Percentiles rank a stretch among this genome's conserved stretches.
Conservation (phyloP, 495 filamentous ascomycete genomes). For the Tuber calosporum region DNA sequence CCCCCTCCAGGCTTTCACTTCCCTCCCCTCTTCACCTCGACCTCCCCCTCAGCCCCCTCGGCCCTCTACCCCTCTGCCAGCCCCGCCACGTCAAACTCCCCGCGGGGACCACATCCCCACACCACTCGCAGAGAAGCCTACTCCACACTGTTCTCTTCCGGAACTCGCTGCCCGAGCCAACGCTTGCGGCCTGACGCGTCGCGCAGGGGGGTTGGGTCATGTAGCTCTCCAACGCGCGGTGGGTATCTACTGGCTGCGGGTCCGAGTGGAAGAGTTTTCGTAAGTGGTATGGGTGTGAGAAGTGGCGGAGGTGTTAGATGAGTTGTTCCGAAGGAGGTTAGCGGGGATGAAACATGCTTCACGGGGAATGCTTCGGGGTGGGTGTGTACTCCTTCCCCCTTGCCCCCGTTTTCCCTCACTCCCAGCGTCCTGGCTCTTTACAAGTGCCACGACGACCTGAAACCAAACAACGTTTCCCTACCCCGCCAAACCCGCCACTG, state of each 20-base stretch:
- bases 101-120: background rate
- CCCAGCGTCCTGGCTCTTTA: background rate
- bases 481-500: conserved; percentile 8
- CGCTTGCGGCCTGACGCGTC: conserved; percentile 6
- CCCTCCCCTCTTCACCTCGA: background rate
- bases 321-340: conserved; percentile 11
- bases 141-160: background rate
- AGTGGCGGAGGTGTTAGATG: conserved; percentile 30
- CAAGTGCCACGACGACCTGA: conserved; percentile 41
- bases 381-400: conserved; percentile 6
- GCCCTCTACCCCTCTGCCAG: background rate
- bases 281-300: conserved; percentile 27
- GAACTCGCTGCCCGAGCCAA: conserved; percentile 15
- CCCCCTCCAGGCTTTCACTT: background rate
- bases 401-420: background rate
- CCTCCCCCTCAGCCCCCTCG: background rate
- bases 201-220: conserved; percentile 8
- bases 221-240: conserved; percentile 16
- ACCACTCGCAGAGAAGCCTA: background rate
- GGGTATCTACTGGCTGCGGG: conserved; percentile 6
- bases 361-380: conserved; percentile 12
- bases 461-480: too few relatives aligned
- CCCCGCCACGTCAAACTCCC: background rate
- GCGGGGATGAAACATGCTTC: conserved; percentile 3
- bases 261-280: background rate